Conservation (phyloP, 2,329 filamentous ascomycete genomes). For the Penicillium sp. region DNA sequence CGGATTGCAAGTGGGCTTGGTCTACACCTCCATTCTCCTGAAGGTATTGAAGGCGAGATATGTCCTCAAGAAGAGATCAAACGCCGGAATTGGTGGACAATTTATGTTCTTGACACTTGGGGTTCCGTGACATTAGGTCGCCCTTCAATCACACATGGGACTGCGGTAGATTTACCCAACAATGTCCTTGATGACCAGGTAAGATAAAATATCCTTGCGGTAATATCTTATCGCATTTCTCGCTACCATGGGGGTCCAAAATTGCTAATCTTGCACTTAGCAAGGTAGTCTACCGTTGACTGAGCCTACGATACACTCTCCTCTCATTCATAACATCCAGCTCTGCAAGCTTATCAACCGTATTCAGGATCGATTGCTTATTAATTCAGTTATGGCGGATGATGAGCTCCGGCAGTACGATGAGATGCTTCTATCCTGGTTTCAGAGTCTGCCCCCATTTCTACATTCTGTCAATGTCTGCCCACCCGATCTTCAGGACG, state of each 20-base stretch:
- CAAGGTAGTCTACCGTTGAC: conserved; percentile 2
- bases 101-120: conserved; percentile 22
- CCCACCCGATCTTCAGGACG: conserved; percentile 4
- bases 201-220: no score
- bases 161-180: conserved; percentile 6
- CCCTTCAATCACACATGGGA: conserved; percentile 2
- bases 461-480: conserved; percentile 5
- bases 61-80: conserved; percentile 18
- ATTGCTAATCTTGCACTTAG: neutral
- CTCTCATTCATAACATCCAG: conserved; percentile 16
- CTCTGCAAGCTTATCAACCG: conserved; percentile 17
- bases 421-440: conserved; percentile 10
- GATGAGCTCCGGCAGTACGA: conserved; percentile 10
- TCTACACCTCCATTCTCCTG: conserved; percentile 16
- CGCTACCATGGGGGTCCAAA: neutral
- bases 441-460: conserved; percentile 8
- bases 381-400: conserved; percentile 9
- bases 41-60: neutral
- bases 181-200: conserved; percentile 12
- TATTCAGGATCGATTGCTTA: conserved; percentile 21
- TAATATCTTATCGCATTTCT: neutral
- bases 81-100: conserved; percentile 30
- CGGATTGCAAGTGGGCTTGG: conserved; percentile 26
- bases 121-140: conserved; percentile 17
- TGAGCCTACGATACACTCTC: conserved; percentile 15